Base-by-base conservation (phyloP, 257 asterid genomes). In the Penstemon eatonii region DNA sequence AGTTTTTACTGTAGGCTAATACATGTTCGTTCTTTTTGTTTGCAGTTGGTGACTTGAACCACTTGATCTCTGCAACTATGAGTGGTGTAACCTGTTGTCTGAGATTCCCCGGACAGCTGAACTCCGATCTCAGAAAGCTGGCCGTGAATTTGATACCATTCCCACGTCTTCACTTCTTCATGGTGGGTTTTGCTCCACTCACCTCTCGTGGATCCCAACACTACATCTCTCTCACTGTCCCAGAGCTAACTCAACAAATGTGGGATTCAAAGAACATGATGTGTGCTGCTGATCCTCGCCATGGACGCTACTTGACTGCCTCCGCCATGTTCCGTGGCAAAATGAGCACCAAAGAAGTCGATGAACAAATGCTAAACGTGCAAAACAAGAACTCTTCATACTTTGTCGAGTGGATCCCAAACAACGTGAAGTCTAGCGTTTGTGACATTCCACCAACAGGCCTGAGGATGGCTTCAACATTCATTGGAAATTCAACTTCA, bases 261-360 rank as follows among this genome's bases (percentile, higher is more conserved):
- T 89, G 96, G 95, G 96, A 89, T 62, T 60, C 96, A 3, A 89
- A 89, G 86, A 89, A 87, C 89, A 89, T 89, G 96, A 89, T 89
- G 96, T 89, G 96, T 8, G 96, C 96, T 3, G 96, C 96, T 58
- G 96, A 89, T 66, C 96, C 96, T 3, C 90, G 96, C 63, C 96
- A 89, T 8, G 95, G 95, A 8, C 92, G 95, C 57, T 89, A 89
- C 85, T 76, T 89, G 60, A 87, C 96, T 0, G 95, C 89, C 69
- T 89, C 96, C 0, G 96, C 95, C 69, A 89, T 89, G 96, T 89
- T 89, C 83, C 67, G 95, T 13, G 96, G 96, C 6, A 89, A 89
- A 73, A 89, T 89, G 96, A 89, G 95, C 89, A 89, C 96, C 2
- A 89, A 89, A 57, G 95, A 89, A 71, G 96, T 89, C 49, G 96